phyloP scores from a whole-genome alignment of 306 rosid species.

The Dicorynia guianensis region DNA sequence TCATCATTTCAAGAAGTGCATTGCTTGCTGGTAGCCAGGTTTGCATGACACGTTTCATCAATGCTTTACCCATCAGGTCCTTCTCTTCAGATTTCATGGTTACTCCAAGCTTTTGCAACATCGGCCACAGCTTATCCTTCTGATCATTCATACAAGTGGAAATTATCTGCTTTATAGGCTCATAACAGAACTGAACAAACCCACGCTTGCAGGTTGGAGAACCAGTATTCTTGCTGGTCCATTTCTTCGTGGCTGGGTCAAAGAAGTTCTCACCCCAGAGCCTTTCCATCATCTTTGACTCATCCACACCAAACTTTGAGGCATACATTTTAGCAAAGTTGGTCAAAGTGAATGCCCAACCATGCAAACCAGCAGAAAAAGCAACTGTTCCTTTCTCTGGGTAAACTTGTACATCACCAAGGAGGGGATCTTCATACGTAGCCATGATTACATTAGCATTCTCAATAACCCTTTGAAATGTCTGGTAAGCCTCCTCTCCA shows the following conservation, averaged over 20 bases:
- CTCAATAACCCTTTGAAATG: conserved; percentile 86
- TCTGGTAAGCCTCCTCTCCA: conserved; percentile 93
- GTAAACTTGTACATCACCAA: conserved; percentile 85
- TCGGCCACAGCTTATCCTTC: conserved; percentile 98
- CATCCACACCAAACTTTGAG: conserved; percentile 89
- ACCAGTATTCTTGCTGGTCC: conserved; percentile 65
- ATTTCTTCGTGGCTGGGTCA: conserved; percentile 68
- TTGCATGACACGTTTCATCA: conserved; percentile 98
- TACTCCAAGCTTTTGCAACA: conserved; percentile 75
- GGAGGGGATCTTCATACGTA: conserved; percentile 89
- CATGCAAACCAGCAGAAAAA: conserved; percentile 96
- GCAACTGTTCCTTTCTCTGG: conserved; percentile 97
- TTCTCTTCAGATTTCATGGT: conserved; percentile 83
- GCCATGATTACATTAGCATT: conserved; percentile 98
- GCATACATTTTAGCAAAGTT: conserved; percentile 96
- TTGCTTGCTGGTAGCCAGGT: conserved; percentile 90
- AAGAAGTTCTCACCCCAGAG: conserved; percentile 75
- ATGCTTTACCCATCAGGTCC: conserved; percentile 77
- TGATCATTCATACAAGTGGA: conserved; percentile 87
- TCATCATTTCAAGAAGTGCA: conserved; percentile 93
- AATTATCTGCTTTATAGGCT: conserved; percentile 90
- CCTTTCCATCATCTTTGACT: conserved; percentile 71
- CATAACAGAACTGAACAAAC: conserved; percentile 90
- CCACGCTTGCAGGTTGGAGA: conserved; percentile 64
- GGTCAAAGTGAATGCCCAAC: conserved; percentile 92